Evolutionary conservation across 2,329 filamentous ascomycete species (phyloP).

Genomic region (Paecilomyces niveus): DNA sequence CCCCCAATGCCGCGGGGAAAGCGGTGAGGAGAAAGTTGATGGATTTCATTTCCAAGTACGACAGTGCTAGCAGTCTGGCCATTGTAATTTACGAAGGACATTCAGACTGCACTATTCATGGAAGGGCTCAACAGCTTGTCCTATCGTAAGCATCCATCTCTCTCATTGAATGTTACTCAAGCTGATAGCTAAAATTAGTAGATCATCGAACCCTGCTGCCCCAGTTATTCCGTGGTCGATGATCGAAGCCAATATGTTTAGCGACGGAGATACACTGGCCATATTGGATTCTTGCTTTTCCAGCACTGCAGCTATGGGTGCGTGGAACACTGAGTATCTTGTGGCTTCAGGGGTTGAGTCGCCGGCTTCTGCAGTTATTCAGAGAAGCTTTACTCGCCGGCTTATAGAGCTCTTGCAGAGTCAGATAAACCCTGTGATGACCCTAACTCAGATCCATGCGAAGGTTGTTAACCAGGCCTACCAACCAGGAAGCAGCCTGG

Average conservation of each 20-base stretch:
- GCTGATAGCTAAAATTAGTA: neutral
- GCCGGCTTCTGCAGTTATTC: neutral
- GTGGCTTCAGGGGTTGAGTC: neutral
- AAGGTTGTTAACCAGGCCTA: neutral
- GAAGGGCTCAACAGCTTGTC: neutral
- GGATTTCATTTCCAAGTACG: neutral
- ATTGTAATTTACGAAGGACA: constrained; percentile 6
- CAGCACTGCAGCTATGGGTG: neutral
- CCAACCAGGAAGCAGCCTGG: neutral
- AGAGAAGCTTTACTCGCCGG: neutral
- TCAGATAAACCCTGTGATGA: neutral
- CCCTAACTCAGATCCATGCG: neutral
- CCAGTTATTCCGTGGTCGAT: neutral
- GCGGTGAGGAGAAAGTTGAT: neutral
- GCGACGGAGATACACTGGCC: neutral
- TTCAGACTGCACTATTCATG: neutral
- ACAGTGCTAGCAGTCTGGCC: neutral
- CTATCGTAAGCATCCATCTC: neutral
- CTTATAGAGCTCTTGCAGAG: neutral
- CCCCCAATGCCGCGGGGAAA: too few relatives aligned
- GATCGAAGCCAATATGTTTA: neutral
- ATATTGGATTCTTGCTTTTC: neutral
- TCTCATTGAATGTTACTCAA: neutral
- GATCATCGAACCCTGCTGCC: neutral
- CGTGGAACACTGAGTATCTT: neutral